Evolutionary conservation across 2,329 filamentous ascomycete genomes (phyloP).

Genomic region (Neofusicoccum parvum): DNA sequence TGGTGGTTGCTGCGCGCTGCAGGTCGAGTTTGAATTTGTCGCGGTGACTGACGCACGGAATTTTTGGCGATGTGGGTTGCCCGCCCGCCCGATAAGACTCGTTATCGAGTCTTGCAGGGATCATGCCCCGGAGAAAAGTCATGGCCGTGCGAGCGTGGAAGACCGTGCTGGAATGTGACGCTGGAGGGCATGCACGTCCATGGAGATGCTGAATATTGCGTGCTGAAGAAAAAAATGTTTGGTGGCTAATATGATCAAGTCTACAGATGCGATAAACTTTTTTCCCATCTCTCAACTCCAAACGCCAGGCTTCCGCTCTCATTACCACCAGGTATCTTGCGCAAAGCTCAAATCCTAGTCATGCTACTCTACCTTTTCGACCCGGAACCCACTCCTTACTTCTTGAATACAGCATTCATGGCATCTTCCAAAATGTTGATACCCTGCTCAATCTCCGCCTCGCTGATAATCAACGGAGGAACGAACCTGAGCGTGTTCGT

Average conservation of each 20-base stretch:
- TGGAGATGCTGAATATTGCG: no score
- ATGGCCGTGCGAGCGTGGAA: background rate
- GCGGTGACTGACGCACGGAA: constrained; percentile 6
- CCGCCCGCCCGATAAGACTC: background rate
- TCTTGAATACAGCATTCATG: constrained; percentile 57
- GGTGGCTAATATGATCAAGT: background rate
- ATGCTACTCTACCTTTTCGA: constrained; percentile 18
- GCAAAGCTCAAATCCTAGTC: background rate
- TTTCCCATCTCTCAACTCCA: background rate
- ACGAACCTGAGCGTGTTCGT: constrained; percentile 92
- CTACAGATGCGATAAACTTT: background rate
- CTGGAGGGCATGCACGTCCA: no score
- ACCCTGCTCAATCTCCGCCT: constrained; percentile 77
- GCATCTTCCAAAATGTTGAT: constrained; percentile 74
- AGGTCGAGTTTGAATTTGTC: background rate
- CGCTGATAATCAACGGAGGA: constrained; percentile 78
- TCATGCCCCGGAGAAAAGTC: background rate
- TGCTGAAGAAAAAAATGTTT: no score
- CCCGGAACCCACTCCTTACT: constrained; percentile 24
- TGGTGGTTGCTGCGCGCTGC: background rate
- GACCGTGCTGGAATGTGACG: background rate
- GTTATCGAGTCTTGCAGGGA: constrained; percentile 16
- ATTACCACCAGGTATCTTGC: background rate
- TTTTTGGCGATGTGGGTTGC: constrained; percentile 20
- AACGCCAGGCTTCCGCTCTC: background rate